Evolutionary conservation across 495 filamentous ascomycete species (phyloP), one percentile per base, ranked within the genome.

Genomic region (Aspergillus olivimuriae): DNA sequence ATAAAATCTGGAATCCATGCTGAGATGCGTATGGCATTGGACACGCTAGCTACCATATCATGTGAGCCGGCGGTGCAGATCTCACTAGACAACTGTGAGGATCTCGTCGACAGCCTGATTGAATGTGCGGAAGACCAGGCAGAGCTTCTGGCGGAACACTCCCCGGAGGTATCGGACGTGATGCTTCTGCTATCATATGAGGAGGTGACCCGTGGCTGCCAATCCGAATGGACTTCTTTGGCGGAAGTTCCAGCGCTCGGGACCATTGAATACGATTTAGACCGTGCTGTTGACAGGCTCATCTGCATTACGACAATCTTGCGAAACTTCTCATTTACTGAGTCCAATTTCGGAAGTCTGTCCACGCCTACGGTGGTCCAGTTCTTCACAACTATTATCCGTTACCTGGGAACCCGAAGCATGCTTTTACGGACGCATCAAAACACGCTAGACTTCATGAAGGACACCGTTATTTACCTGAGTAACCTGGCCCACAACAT

Each of bases 381-480:
- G 39, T 89, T 94, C 53, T 63, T 94, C 32, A 85, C 86, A 18
- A 77, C 78, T 16, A 76, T 89, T 23, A 91, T 96, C 52, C 75
- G 88, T 33, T 86, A 87, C 50, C 73, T 98, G 21, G 91, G 92
- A 28, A 96, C 91, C 3, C 82, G 88, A n/a, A 83, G 87, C 51
- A 83, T 87, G 74, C 74, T 96, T 30, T 66, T 96, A 33, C 80
- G 89, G 15, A 86, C 78, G 5, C 71, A 90, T 49, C 66, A 70
- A 46, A 92, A 95, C 63, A 91, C 86, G 4, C 63, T 94, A 55
- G 91, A 98, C 60, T 87, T 98, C 53, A 94, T 94, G 86, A 98
- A 98, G 62, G 92, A 98, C 62, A 72, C 89, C 11, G 80, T 97
- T 44, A 84, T 83, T 32, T 84, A 89, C 42, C 70, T 98, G 28